A percentile compares a stretch with the other conserved stretches of the same genome.
Conservation (phyloP, 2,329 filamentous ascomycete species). For the Colletotrichum somersetense region DNA sequence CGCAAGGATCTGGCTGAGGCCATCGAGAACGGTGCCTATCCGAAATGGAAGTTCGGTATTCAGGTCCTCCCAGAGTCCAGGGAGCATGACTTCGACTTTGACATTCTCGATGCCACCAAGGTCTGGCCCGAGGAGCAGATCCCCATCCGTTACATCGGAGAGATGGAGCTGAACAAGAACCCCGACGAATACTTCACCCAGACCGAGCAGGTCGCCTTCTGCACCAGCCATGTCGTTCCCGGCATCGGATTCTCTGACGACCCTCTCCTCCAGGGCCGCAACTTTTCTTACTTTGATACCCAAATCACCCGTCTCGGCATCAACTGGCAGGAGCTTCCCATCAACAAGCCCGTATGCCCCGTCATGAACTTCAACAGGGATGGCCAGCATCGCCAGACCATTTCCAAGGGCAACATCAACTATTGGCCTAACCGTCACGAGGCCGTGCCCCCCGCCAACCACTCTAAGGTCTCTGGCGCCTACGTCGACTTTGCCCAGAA, state of each 20-base stretch:
- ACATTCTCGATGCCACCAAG: conserved; percentile 88
- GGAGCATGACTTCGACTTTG: conserved; percentile 85
- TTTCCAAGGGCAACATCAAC: conserved; percentile 79
- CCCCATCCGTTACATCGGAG: conserved; percentile 82
- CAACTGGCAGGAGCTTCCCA: conserved; percentile 83
- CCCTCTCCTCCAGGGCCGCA: conserved; percentile 79
- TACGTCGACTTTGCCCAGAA: conserved; percentile 78
- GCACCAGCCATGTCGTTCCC: conserved; percentile 82
- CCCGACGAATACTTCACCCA: conserved; percentile 86
- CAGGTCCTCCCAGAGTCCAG: conserved; percentile 79
- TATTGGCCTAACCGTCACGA: conserved; percentile 84
- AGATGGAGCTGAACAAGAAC: conserved; percentile 83
- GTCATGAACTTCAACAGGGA: conserved; percentile 84
- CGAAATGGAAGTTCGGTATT: conserved; percentile 87
- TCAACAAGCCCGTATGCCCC: conserved; percentile 81
- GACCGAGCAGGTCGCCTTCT: conserved; percentile 87
- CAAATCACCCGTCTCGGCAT: conserved; percentile 77
- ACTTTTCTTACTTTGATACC: conserved; percentile 76
- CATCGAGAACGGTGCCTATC: conserved; percentile 77
- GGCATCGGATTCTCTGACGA: conserved; percentile 84
- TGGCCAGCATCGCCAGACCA: conserved; percentile 78
- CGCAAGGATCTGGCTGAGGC: conserved; percentile 82
- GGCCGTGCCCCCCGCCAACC: conserved; percentile 69
- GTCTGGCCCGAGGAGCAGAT: conserved; percentile 85
- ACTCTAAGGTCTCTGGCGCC: conserved; percentile 68